phyloP scores from a whole-genome alignment of 768 basidiomycete species.

The Macrolepiota fuliginosa region DNA sequence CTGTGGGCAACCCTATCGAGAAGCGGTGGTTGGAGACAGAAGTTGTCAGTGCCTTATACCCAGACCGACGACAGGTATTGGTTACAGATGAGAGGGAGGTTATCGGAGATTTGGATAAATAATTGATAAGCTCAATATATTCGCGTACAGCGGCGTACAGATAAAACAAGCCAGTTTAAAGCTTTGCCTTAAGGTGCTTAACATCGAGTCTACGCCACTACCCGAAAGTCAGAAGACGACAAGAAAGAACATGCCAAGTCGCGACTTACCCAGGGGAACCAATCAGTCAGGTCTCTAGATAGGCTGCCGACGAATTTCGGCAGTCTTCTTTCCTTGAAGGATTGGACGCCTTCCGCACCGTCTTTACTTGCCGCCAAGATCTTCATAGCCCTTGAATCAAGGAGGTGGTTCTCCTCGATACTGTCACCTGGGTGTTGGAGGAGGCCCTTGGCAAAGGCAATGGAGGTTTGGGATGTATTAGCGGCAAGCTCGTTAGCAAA shows the following conservation, averaged over 20 bases:
- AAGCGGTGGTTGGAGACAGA: conserved; percentile 61
- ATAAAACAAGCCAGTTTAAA: conserved; percentile 25
- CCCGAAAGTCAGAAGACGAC: neutral
- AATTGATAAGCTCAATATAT: neutral
- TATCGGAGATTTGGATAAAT: conserved; percentile 30
- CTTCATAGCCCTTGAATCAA: conserved; percentile 49
- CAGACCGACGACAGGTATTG: conserved; percentile 48
- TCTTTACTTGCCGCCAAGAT: conserved; percentile 37
- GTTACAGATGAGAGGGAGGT: conserved; percentile 46
- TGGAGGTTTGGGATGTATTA: conserved; percentile 48
- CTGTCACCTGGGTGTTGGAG: conserved; percentile 48
- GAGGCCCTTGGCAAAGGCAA: conserved; percentile 51
- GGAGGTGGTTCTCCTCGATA: conserved; percentile 51
- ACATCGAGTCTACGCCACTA: conserved; percentile 39
- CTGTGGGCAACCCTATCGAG: conserved; percentile 38
- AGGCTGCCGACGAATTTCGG: conserved; percentile 45
- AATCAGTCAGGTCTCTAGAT: conserved; percentile 35
- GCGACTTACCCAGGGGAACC: conserved; percentile 52
- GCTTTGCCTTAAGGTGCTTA: conserved; percentile 32
- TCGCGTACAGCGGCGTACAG: conserved; percentile 12
- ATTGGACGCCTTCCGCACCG: conserved; percentile 42
- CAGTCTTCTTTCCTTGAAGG: conserved; percentile 47
- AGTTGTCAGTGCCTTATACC: conserved; percentile 64
- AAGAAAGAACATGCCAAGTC: too few species aligned
- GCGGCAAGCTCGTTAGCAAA: conserved; percentile 50